Percentiles rank a stretch among this genome's conserved stretches.
phyloP scores from a whole-genome alignment of 2,329 filamentous ascomycete species.

The Claviceps purpurea region DNA sequence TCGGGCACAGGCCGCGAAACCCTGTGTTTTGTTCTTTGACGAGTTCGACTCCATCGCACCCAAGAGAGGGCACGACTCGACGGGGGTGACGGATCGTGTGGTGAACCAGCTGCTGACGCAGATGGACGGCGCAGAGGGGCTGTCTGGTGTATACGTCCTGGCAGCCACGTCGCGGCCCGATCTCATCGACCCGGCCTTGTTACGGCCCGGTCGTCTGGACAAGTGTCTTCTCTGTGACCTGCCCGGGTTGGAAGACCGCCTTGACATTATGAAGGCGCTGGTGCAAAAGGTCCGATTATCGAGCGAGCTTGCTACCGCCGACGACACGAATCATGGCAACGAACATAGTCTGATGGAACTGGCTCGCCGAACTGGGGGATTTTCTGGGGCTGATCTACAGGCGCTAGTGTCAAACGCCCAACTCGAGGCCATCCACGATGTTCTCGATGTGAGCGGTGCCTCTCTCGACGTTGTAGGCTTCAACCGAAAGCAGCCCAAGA shows the following conservation, averaged over 20 bases:
- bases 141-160: constrained; percentile 90
- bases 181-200: constrained; percentile 83
- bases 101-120: constrained; percentile 97
- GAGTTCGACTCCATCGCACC: constrained; percentile 97
- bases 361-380: constrained; percentile 70
- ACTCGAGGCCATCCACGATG: constrained; percentile 90
- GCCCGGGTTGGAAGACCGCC: constrained; percentile 62
- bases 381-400: constrained; percentile 88
- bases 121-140: constrained; percentile 95
- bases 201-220: constrained; percentile 83
- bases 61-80: constrained; percentile 92
- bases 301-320: constrained; percentile 37
- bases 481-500: constrained; percentile 12
- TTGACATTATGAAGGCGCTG: constrained; percentile 82
- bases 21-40: constrained; percentile 95
- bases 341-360: constrained; percentile 50
- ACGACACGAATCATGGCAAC: constrained; percentile 32
- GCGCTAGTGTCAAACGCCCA: constrained; percentile 94
- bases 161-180: constrained; percentile 90
- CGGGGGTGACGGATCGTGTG: constrained; percentile 94
- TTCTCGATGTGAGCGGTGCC: constrained; percentile 46
- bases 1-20: constrained; percentile 75
- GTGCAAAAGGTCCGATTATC: constrained; percentile 66
- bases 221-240: constrained; percentile 90
- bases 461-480: constrained; percentile 15